A percentile compares a stretch with the other conserved stretches of the same genome.
These are phyloP conservation scores for Aspergillus sp. DNA, from an alignment of 2,329 filamentous ascomycete species.

Conservation along the genomic window DNA sequence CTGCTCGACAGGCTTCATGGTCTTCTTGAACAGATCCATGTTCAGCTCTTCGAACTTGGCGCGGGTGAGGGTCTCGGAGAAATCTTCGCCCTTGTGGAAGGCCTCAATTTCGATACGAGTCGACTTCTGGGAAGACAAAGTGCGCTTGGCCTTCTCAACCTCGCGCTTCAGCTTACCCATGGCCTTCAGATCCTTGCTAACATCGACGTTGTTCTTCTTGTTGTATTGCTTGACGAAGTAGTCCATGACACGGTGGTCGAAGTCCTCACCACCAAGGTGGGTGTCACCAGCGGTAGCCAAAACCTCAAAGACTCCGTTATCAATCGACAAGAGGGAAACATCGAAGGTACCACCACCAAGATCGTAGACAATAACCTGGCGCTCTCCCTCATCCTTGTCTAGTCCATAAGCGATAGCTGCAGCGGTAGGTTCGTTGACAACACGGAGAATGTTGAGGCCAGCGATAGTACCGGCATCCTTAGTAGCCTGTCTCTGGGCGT, in stretches of 20 bases:
- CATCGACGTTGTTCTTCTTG: conserved; percentile 93
- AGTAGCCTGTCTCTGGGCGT: conserved; percentile 94
- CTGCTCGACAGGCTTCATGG: conserved; percentile 96
- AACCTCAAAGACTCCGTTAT: conserved; percentile 92
- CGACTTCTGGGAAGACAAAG: conserved; percentile 90
- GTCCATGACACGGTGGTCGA: conserved; percentile 96
- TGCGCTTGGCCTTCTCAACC: conserved; percentile 99
- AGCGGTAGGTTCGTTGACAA: conserved; percentile 95
- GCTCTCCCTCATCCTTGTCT: conserved; percentile 75
- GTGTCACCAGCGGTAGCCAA: conserved; percentile 94
- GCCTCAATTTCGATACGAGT: conserved; percentile 95
- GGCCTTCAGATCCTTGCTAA: conserved; percentile 92
- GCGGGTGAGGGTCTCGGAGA: conserved; percentile 95
- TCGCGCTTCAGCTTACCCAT: conserved; percentile 99
- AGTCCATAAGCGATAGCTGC: conserved; percentile 93
- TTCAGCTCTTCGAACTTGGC: conserved; percentile 99
- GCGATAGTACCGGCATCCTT: conserved; percentile 93
- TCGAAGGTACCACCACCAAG: conserved; percentile 93
- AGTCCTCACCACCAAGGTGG: conserved; percentile 97
- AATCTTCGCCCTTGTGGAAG: conserved; percentile 95
- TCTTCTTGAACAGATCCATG: conserved; percentile 99
- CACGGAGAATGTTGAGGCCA: conserved; percentile 90
- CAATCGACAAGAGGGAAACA: conserved; percentile 89
- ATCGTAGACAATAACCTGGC: conserved; percentile 91
- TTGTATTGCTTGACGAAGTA: conserved; percentile 97